Base-by-base conservation (phyloP, 345 rosid genomes). In the Brassica carinata region DNA sequence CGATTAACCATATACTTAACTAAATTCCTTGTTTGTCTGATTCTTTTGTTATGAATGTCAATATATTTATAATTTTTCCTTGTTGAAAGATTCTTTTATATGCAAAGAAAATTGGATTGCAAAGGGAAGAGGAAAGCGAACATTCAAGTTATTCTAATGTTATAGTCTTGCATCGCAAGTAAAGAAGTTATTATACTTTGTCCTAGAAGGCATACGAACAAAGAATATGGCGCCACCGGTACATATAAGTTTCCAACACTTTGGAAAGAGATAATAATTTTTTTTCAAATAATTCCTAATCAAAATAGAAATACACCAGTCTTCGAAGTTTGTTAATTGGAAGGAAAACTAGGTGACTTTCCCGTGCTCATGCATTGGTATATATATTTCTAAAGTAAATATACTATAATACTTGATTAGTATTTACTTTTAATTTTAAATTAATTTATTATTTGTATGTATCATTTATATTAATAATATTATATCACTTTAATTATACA, bases 121-220 rank as follows among this genome's bases (percentile, higher is more conserved):
- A 43, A 17, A 18, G 17, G 14, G 31, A 53, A 48, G 55, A 38
- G 17, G 75, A 33, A 75, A 48, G 10, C 55, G 4, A 8, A 13
- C 58, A n/a, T n/a, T 53, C 58, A 53, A 53, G 19, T 51, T 80
- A 82, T 86, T 71, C 78, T 81, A 79, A 75, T 69, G 53, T 38
- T 80, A 33, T 33, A 78, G 48, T 36, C 85, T 85, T 83, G 81
- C 51, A 59, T 27, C 64, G 62, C 14, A 70, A 71, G 85, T 30
- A 81, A 84, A 78, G 85, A 73, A 81, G 18, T 64, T 48, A 36
- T 51, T 23, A 69, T 74, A 68, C 75, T 72, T 65, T 36, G 17
- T 59, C 7, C 11, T 13, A 79, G 29, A 36, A 58, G 43, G 64
- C 57, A 68, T 13, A 79, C 14, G 63, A 48, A 51, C 57, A 74